Percentiles rank a stretch among this genome's conserved stretches.
phyloP scores from a whole-genome alignment of 805 yeast genomes.

The Maudiozyma turicensis region DNA sequence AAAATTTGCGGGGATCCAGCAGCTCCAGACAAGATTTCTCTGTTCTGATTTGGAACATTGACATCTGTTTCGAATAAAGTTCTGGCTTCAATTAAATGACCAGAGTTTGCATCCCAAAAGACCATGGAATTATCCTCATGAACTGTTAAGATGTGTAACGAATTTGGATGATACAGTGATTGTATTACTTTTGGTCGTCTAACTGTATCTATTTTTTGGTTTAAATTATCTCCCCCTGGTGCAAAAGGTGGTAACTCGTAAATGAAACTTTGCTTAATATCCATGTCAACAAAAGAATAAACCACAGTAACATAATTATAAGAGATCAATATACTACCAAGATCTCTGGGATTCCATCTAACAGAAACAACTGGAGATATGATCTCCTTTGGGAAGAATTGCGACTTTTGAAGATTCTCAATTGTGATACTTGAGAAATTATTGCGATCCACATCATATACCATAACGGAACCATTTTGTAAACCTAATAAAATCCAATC shows the following conservation, averaged over 20 bases:
- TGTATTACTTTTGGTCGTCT: conserved; percentile 37
- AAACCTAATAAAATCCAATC: conserved; percentile 83
- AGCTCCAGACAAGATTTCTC: conserved; percentile 8
- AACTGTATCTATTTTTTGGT: conserved; percentile 12
- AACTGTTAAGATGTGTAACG: conserved; percentile 68
- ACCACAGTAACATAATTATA: conserved; percentile 61
- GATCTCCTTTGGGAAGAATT: conserved; percentile 46
- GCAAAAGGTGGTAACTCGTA: conserved; percentile 60
- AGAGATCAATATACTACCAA: conserved; percentile 65
- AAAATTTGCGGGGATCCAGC: conserved; percentile 33
- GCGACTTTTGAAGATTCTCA: conserved; percentile 55
- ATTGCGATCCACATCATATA: conserved; percentile 78
- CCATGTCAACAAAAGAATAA: conserved; percentile 55
- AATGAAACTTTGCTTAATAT: conserved; percentile 44
- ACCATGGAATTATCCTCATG: conserved; percentile 79
- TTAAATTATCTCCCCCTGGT: conserved; percentile 53
- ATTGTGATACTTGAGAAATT: conserved; percentile 53
- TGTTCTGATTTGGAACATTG: conserved; percentile 37
- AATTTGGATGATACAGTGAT: conserved; percentile 87
- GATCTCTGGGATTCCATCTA: conserved; percentile 82
- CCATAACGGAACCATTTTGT: conserved; percentile 59
- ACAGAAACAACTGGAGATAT: conserved; percentile 57
- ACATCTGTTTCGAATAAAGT: conserved; percentile 56
- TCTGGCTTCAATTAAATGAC: conserved; percentile 65
- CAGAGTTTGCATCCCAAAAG: conserved; percentile 87